phyloP scores from a whole-genome alignment of 1,284 basidiomycete species.

The Marasmius sp. region DNA sequence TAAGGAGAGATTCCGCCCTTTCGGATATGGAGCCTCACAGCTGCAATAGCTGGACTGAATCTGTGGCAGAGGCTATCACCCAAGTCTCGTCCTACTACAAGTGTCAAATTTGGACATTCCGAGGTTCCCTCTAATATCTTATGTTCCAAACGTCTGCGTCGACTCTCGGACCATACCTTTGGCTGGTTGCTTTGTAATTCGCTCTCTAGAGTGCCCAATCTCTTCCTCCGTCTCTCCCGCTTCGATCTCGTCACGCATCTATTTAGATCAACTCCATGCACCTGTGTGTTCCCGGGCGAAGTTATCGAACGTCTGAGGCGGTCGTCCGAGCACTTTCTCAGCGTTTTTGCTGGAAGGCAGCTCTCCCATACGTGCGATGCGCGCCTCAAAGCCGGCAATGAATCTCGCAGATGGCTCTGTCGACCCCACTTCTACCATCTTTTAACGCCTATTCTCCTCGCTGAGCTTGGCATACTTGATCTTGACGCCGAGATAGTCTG shows the following conservation, averaged over 20 bases:
- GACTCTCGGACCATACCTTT: too few species aligned
- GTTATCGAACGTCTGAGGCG: not conserved
- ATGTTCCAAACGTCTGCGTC: too few species aligned
- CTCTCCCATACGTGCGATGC: not conserved
- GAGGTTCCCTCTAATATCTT: too few species aligned
- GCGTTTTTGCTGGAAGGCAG: not conserved
- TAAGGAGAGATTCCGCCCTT: too few species aligned
- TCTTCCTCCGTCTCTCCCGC: constrained; percentile 89
- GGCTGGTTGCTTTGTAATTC: constrained; percentile 96
- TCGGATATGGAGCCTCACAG: too few species aligned
- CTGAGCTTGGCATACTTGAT: too few species aligned
- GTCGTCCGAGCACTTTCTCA: not conserved
- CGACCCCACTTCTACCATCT: not conserved
- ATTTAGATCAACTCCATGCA: not conserved
- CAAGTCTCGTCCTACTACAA: too few species aligned
- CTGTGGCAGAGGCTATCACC: too few species aligned
- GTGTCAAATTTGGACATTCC: too few species aligned
- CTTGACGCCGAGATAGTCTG: too few species aligned
- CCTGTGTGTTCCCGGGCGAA: too few species aligned
- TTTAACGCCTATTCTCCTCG: not conserved
- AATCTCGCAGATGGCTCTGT: not conserved
- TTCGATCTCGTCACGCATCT: constrained; percentile 92
- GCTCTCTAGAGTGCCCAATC: constrained; percentile 86
- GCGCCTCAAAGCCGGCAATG: not conserved
- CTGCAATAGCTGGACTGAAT: too few species aligned